Evolutionary conservation across 495 filamentous ascomycete genomes (phyloP).

Genomic region (Thermochaetoides thermophila): DNA sequence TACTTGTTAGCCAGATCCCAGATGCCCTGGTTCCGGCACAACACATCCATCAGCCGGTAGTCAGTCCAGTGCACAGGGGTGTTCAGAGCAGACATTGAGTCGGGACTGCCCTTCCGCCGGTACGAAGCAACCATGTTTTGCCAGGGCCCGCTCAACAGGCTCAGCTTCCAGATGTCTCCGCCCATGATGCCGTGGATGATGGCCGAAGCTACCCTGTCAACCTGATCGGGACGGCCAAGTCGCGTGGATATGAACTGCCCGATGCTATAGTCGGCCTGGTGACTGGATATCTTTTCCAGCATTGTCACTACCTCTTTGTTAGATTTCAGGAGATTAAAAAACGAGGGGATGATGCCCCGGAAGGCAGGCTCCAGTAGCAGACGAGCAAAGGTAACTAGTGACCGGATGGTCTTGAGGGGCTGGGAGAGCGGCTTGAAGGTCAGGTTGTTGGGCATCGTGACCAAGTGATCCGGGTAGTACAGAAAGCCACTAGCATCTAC

Average conservation of each 20-base stretch:
- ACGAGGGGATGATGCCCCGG: conserved; percentile 32
- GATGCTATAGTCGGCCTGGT: conserved; percentile 45
- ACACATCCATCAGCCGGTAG: background rate
- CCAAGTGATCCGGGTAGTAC: conserved; percentile 84
- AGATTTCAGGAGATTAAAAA: conserved; percentile 13
- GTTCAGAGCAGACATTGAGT: background rate
- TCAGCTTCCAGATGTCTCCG: conserved; percentile 75
- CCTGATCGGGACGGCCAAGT: conserved; percentile 36
- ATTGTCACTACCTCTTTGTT: background rate
- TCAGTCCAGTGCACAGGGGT: background rate
- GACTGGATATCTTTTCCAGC: background rate
- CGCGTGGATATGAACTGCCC: conserved; percentile 49
- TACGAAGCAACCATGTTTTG: too few relatives aligned
- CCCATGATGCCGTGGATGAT: conserved; percentile 86
- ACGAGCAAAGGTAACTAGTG: conserved; percentile 12
- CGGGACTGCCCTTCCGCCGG: background rate
- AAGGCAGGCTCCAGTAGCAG: conserved; percentile 52
- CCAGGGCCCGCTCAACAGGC: conserved; percentile 39
- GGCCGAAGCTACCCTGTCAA: conserved; percentile 64
- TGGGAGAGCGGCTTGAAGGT: conserved; percentile 9
- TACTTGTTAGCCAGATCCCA: conserved; percentile 2
- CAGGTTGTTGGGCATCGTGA: conserved; percentile 38
- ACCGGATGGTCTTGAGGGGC: background rate
- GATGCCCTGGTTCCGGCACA: background rate
- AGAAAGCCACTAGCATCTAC: conserved; percentile 54